phyloP scores from a whole-genome alignment of 345 rosid genomes.

The Heritiera littoralis region DNA sequence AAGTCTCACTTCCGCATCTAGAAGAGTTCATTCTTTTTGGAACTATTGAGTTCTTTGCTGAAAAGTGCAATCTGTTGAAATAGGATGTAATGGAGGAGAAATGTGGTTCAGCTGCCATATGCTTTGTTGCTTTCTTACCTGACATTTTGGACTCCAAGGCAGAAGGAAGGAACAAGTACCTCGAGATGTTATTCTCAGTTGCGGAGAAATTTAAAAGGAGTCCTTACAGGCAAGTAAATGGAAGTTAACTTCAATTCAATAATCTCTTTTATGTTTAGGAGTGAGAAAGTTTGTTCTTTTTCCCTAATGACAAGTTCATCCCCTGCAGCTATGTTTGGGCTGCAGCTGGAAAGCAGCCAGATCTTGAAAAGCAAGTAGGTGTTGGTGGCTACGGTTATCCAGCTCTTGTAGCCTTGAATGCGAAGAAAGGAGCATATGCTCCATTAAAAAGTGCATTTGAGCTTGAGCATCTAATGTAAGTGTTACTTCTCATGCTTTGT shows the following conservation, averaged over 20 bases:
- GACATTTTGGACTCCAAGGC: constrained; percentile 97
- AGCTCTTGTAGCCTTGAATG: constrained; percentile 90
- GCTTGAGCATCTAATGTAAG: constrained; percentile 81
- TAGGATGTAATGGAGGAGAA: constrained; percentile 87
- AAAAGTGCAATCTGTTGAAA: constrained; percentile 12
- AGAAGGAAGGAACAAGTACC: constrained; percentile 86
- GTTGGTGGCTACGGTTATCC: constrained; percentile 99
- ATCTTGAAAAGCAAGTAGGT: constrained; percentile 74
- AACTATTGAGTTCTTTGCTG: not conserved
- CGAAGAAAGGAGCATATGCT: constrained; percentile 91
- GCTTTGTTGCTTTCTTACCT: constrained; percentile 91
- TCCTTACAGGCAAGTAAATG: constrained; percentile 69
- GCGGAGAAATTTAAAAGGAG: constrained; percentile 87
- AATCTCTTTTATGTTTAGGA: no score
- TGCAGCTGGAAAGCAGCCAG: constrained; percentile 89
- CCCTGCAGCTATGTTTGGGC: constrained; percentile 83
- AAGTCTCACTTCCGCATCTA: constrained; percentile 31
- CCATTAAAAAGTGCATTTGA: constrained; percentile 96
- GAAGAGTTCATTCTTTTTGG: constrained; percentile 9
- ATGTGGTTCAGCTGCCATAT: constrained; percentile 91
- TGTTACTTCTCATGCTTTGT: constrained; percentile 13
- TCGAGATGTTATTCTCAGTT: constrained; percentile 66
- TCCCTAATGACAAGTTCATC: not conserved
- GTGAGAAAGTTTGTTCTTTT: no score
- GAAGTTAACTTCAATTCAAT: not conserved